phyloP scores from a whole-genome alignment of 2,329 filamentous ascomycete species.

The Achaetomium macrosporum region DNA sequence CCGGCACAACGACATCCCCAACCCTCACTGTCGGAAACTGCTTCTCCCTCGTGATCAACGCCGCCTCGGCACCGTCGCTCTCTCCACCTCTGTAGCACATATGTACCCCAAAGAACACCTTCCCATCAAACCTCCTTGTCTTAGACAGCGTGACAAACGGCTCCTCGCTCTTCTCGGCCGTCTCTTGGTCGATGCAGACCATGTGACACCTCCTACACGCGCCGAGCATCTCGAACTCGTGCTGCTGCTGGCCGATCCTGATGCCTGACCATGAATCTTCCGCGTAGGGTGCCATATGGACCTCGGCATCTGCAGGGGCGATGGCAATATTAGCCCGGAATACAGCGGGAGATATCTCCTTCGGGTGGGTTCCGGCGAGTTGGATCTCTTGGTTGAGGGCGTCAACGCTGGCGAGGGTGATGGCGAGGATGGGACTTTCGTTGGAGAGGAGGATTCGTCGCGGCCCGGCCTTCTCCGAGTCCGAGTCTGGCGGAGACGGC shows the following conservation, averaged over 20 bases:
- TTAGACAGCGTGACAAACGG: slow-evolving; percentile 85
- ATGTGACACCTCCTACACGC: slow-evolving; percentile 89
- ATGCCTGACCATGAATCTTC: slow-evolving; percentile 75
- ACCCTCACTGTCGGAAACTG: slow-evolving; percentile 43
- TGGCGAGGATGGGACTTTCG: slow-evolving; percentile 84
- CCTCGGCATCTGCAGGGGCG: slow-evolving; percentile 29
- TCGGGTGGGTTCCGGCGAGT: slow-evolving; percentile 47
- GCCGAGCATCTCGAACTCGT: slow-evolving; percentile 67
- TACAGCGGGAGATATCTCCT: slow-evolving; percentile 58
- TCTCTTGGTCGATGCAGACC: slow-evolving; percentile 88
- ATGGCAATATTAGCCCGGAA: slow-evolving; percentile 90
- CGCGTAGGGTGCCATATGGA: slow-evolving; percentile 52
- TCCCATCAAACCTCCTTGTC: slow-evolving; percentile 74
- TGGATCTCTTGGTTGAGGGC: slow-evolving; percentile 67
- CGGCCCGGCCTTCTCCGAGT: slow-evolving; percentile 39
- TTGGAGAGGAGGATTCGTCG: slow-evolving; percentile 75
- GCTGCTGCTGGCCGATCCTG: slow-evolving; percentile 49
- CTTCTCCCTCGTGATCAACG: slow-evolving; percentile 23
- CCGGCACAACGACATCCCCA: slow-evolving; percentile 36
- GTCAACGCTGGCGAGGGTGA: slow-evolving; percentile 74
- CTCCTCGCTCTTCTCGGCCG: slow-evolving; percentile 70
- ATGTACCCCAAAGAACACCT: slow-evolving; percentile 86
- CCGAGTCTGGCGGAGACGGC: slow-evolving; percentile 53
- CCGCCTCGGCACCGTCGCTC: background rate
- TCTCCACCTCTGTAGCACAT: slow-evolving; percentile 42